Base-by-base conservation (phyloP, 192 early-diverging fungal genomes). In the Mortierella hygrophila region DNA sequence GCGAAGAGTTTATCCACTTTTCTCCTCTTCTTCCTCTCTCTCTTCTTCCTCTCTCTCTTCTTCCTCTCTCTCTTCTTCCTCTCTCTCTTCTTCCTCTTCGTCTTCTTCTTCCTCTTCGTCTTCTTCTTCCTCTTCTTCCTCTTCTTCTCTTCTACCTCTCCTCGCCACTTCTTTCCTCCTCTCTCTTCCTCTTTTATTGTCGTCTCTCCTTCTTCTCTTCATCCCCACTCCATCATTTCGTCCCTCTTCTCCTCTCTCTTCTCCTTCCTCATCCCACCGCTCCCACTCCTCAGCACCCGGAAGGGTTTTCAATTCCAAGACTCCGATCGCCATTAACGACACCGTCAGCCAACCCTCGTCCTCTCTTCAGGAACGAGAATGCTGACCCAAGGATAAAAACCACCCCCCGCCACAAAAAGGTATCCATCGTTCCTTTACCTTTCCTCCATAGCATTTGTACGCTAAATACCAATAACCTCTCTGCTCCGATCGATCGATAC, bases 361-460 rank as follows among this genome's bases (percentile, higher is more conserved):
- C 26, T 13, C 60, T 65, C 60, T 26, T 60, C 60, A 32, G 29
- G 60, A 65, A 65, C 60, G 60, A 65, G 60, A 65, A 65, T 65
- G 60, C 60, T 32, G 60, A 65, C 11, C 60, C n/a, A 32, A 65
- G 29, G 23, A 65, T 65, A 65, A 65, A 65, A 32, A 21, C 16
- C 29, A 65, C 26, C n/a, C 11, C 60, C 60, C 16, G 49, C 60
- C 60, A 65, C 60, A 26, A 65, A 26, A 65, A 65, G 60, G 60
- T 65, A 65, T 29, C 7, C 11, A 13, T 15, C 60, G 3, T 65
- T 29, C 29, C 11, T 15, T 32, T 32, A 7, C 6, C 8, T 11
- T 29, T 35, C 23, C 60, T 32, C 60, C 60, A 15, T 11, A 65
- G 10, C 29, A n/a, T 26, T 23, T 23, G 5, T 26, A 26, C 55